Base-by-base conservation (phyloP, 495 filamentous ascomycete species). In the Penicillium pulvis region DNA sequence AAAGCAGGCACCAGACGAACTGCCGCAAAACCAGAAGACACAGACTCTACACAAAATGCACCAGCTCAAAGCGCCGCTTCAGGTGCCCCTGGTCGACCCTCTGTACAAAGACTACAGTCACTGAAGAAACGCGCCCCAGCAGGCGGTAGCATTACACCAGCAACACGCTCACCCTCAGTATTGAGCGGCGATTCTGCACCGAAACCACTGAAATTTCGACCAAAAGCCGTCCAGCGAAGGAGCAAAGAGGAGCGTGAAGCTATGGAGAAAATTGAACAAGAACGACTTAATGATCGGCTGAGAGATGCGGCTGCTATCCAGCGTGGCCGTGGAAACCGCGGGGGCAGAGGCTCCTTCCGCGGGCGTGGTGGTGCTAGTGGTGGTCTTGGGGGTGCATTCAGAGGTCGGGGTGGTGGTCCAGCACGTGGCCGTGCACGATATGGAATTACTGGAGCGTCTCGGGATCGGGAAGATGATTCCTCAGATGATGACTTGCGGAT, bases 221-320 rank as follows among this genome's bases (percentile, higher is more conserved):
- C 81, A 5, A 79, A 75, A 43, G 69, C 72, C 1, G 70, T 75
- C 5, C 64, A 62, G 4, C 81, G 81, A 9, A 79, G 79, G 46
- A 80, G 75, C 60, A 79, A 83, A 59, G 79, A 81, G 55, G 81
- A 83, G 60, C 78, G 81, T 56, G 80, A 83, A 33, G 76, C 73
- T 12, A 71, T 78, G 1, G 75, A 79, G 65, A 73, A 73, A 48
- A 67, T 75, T 19, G 81, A 84, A 58, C 73, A 74, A 35, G 71
- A 80, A 57, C 68, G 79, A 16, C 51, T 75, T 36, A 78, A 74
- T 35, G 77, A 77, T 57, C 71, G 79, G 42, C 53, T 81, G 51
- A 68, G 67, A 47, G 79, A 79, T 55, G 76, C 73, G 12, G 76
- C 76, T 41, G 73, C 66, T 6, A 79, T 78, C 23, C 72, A 75